Evolutionary conservation across 768 basidiomycete genomes (phyloP).

Genomic region (Suillus luteus): DNA sequence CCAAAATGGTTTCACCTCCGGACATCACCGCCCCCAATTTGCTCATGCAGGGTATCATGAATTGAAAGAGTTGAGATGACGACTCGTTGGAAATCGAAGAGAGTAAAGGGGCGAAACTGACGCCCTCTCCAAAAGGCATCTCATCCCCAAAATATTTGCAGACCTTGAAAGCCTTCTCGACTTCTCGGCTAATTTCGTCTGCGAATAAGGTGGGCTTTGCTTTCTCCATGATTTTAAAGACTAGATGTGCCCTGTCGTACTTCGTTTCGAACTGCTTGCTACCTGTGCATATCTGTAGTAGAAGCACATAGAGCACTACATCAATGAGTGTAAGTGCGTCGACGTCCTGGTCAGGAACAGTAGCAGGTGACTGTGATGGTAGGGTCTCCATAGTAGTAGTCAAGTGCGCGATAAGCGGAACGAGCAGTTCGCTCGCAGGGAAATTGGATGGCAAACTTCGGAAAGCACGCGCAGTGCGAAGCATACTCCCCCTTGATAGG

Average conservation of each 20-base stretch:
- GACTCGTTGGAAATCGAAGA: not conserved
- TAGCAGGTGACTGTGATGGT: not conserved
- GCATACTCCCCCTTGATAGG: conserved; percentile 13
- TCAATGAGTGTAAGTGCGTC: conserved; percentile 9
- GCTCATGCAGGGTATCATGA: conserved; percentile 28
- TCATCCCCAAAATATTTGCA: not conserved
- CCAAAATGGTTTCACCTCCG: not conserved
- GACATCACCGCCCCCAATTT: not conserved
- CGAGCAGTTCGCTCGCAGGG: not conserved
- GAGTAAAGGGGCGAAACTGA: not conserved
- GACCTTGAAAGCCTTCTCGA: not conserved
- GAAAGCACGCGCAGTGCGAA: conserved; percentile 11
- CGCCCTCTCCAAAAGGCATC: not conserved
- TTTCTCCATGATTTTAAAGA: conserved; percentile 2
- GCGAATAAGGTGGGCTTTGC: not conserved
- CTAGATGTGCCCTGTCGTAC: not conserved
- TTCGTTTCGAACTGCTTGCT: not conserved
- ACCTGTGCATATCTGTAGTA: conserved; percentile 13
- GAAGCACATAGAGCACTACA: conserved; percentile 13
- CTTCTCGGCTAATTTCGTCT: conserved; percentile 1
- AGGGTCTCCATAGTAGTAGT: not conserved
- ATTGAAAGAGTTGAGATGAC: conserved; percentile 20
- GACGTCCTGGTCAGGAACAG: not conserved
- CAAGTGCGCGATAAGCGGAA: not conserved
- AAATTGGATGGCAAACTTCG: not conserved